A percentile compares a stretch with the other conserved stretches of the same genome.
Conservation (phyloP, 768 basidiomycete genomes). For the Xerocomus potaroensis region DNA sequence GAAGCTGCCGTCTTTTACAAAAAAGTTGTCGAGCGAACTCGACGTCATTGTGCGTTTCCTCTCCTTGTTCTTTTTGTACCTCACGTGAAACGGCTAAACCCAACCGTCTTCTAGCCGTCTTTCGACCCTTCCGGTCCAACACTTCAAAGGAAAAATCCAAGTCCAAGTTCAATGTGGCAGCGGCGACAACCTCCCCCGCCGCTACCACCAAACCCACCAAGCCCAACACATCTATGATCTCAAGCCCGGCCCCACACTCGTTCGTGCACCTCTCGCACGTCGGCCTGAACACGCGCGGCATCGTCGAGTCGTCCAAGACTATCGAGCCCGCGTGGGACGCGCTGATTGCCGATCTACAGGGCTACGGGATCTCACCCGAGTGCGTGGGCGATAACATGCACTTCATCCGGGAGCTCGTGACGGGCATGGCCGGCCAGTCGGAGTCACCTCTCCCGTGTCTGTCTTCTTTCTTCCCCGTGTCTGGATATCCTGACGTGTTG, state of each 20-base stretch:
- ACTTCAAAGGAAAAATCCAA: slow-evolving; percentile 21
- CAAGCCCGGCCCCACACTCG: slow-evolving; percentile 53
- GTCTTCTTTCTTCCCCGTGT: neutral
- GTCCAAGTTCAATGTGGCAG: neutral
- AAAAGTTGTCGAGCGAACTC: slow-evolving; percentile 49
- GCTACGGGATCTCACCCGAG: slow-evolving; percentile 34
- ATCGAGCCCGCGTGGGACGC: slow-evolving; percentile 53
- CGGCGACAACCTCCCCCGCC: slow-evolving; percentile 24
- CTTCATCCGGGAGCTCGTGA: slow-evolving; percentile 33
- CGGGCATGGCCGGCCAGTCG: slow-evolving; percentile 4
- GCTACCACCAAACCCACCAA: slow-evolving; percentile 24
- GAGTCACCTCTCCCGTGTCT: neutral
- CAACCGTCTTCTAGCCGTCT: slow-evolving; percentile 19
- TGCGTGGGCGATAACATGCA: slow-evolving; percentile 29
- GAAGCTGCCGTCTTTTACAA: slow-evolving; percentile 59
- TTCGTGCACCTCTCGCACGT: slow-evolving; percentile 68
- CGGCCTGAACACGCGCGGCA: slow-evolving; percentile 48
- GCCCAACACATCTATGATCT: slow-evolving; percentile 39
- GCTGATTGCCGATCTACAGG: slow-evolving; percentile 40
- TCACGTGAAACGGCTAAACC: no score
- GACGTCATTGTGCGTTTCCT: slow-evolving; percentile 37
- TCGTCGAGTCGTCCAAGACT: slow-evolving; percentile 50
- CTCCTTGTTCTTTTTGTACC: neutral
- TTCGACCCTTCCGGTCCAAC: slow-evolving; percentile 27
- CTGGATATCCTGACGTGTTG: neutral